Evolutionary conservation across 2,329 filamentous ascomycete species (phyloP).

Genomic region (Juglanconis oblonga): DNA sequence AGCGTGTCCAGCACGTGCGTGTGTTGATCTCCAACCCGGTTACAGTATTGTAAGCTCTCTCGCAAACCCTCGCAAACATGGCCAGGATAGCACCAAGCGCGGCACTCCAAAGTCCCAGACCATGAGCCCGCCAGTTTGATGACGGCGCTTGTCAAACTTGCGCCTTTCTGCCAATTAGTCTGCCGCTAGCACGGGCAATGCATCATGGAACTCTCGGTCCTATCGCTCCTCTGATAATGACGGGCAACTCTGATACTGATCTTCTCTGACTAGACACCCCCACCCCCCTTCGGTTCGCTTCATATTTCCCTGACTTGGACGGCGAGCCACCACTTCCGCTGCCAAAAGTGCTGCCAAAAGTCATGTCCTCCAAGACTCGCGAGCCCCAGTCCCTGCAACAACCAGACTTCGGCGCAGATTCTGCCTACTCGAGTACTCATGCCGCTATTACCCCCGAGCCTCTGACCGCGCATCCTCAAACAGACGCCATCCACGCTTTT

Average conservation of each 20-base stretch:
- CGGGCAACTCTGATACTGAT: neutral
- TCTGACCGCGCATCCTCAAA: conserved; percentile 21
- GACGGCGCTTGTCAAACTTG: neutral
- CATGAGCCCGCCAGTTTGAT: too few relatives aligned
- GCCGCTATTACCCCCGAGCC: conserved; percentile 15
- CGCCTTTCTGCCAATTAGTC: neutral
- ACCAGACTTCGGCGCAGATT: conserved; percentile 14
- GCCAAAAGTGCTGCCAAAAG: conserved; percentile 8
- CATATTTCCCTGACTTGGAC: neutral
- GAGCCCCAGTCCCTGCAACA: conserved; percentile 12
- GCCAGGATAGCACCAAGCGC: too few relatives aligned
- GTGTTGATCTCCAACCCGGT: too few relatives aligned
- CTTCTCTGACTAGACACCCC: neutral
- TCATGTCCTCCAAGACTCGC: conserved; percentile 11
- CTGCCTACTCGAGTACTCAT: conserved; percentile 11
- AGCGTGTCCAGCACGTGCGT: neutral
- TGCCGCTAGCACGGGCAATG: too few relatives aligned
- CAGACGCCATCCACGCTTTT: conserved; percentile 22
- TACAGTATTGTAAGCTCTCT: too few relatives aligned
- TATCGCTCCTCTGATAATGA: too few relatives aligned
- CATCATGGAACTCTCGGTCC: neutral
- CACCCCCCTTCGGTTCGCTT: neutral
- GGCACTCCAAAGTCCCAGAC: neutral
- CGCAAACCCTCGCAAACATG: too few relatives aligned
- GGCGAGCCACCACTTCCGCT: neutral